These are phyloP conservation scores for Phaffia australis DNA, from an alignment of 768 basidiomycete genomes.

Conservation along the genomic window DNA sequence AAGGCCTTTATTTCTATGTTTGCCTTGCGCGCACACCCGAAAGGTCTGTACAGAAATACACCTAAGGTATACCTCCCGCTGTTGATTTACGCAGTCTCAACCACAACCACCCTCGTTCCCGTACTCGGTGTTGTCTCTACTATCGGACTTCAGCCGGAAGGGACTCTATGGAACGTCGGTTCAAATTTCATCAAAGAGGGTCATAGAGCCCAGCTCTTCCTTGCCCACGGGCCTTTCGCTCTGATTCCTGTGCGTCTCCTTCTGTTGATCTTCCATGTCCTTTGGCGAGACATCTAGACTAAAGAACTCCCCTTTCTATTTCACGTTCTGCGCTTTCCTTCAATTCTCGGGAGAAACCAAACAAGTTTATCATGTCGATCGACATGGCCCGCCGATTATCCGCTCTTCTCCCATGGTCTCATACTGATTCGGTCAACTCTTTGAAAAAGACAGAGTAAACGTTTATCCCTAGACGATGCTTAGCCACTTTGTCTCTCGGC, in stretches of 20 bases:
- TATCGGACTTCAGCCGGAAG: conserved; percentile 32
- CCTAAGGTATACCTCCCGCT: conserved; percentile 53
- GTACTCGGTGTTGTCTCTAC: conserved; percentile 55
- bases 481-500: too few species aligned
- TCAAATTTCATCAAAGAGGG: conserved; percentile 14
- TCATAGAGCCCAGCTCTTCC: conserved; percentile 53
- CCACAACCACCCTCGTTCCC: conserved; percentile 64
- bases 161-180: not conserved
- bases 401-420: conserved; percentile 22
- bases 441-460: too few species aligned
- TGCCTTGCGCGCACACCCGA: not conserved
- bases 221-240: conserved; percentile 66
- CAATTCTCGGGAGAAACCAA: too few species aligned
- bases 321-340: conserved; percentile 42
- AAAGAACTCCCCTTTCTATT: conserved; percentile 46
- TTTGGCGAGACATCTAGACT: not conserved
- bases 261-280: not conserved
- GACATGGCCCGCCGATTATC: conserved; percentile 48
- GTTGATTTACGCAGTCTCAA: conserved; percentile 63
- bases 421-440: too few species aligned
- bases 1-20: not conserved
- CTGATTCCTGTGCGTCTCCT: conserved; percentile 45
- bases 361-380: conserved; percentile 53
- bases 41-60: conserved; percentile 36
- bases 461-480: too few species aligned